Evolutionary conservation across 2,329 filamentous ascomycete genomes (phyloP), one percentile per base, ranked within the genome.

Genomic region (Aspergillus costaricaensis): DNA sequence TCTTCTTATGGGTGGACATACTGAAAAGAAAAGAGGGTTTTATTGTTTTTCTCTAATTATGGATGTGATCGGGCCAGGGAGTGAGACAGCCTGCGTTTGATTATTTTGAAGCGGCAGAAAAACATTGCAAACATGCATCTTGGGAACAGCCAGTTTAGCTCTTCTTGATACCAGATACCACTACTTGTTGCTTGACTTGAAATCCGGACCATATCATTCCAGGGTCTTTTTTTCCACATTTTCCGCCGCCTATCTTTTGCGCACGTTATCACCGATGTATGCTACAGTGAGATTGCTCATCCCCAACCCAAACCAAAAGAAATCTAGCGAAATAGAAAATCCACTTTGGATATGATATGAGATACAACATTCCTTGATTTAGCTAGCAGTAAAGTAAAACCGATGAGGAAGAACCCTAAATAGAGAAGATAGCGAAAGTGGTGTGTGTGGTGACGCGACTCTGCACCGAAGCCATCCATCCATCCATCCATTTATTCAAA

Each of bases 131-230:
- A 55, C 15, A 32, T 47, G 53, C 39, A 32, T 55, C 43, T 36
- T 55, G 41, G 53, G 43, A 55, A 55, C 43, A 55, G 53, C 53
- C 53, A 30, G 41, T 55, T 27, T 55, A 44, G 53, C 27, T 55
- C 43, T 30, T 47, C 43, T 47, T 55, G 17, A 55, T 43, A 55
- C 53, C 53, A 55, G 53, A 55, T 55, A 55, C 53, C 53, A 55
- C 53, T 30, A 53, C 38, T 53, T 52, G 32, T 36, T 36, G 30
- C 32, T 12, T 36, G 32, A 36, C 12, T 39, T 38, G 19, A 27
- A 27, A 27, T 14, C 32, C 30, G 50, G 32, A 14, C 17, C 30
- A 39, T 32, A 32, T 10, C 30, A 32, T 10, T 12, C n/a, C n/a
- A 15, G 32, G 50, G 21, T 15, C 27, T 30, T 36, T 30, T 38